phyloP scores from a whole-genome alignment of 2,329 filamentous ascomycete genomes.

The Hypoxylon sp. region DNA sequence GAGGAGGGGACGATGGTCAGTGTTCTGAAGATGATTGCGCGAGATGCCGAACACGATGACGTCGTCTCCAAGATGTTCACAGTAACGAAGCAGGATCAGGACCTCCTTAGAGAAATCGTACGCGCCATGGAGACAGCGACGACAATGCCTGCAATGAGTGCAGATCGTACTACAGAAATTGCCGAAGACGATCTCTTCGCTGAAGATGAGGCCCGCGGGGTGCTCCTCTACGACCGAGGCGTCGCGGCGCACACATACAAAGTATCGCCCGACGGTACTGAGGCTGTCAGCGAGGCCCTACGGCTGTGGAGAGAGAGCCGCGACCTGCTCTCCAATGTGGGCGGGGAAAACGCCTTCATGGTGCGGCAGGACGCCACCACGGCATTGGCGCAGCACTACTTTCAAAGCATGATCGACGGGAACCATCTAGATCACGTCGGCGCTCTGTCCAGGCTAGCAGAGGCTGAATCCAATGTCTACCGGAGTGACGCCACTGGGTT shows the following conservation, averaged over 20 bases:
- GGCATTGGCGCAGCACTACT: constrained; percentile 45
- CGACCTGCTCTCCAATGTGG: constrained; percentile 38
- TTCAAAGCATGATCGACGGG: constrained; percentile 43
- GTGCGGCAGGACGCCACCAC: constrained; percentile 25
- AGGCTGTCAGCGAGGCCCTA: constrained; percentile 37
- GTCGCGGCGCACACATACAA: constrained; percentile 43
- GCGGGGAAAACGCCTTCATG: constrained; percentile 39
- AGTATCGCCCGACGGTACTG: constrained; percentile 31
- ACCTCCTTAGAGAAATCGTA: constrained; percentile 38
- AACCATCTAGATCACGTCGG: constrained; percentile 27
- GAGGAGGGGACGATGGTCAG: constrained; percentile 24
- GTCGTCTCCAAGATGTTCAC: constrained; percentile 42
- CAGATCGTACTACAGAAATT: constrained; percentile 5
- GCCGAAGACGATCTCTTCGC: constrained; percentile 27
- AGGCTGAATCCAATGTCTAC: constrained; percentile 10
- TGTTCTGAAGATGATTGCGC: constrained; percentile 41
- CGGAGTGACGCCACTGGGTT: constrained; percentile 30
- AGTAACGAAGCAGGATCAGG: constrained; percentile 29
- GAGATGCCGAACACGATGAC: constrained; percentile 29
- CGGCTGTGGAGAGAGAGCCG: constrained; percentile 44
- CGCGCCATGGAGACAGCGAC: constrained; percentile 38
- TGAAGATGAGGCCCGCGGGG: constrained; percentile 36
- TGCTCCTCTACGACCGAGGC: constrained; percentile 43
- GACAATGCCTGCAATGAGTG: neutral
- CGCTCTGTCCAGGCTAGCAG: constrained; percentile 34